phyloP scores from a whole-genome alignment of 768 basidiomycete genomes.

The Russula brevipes region DNA sequence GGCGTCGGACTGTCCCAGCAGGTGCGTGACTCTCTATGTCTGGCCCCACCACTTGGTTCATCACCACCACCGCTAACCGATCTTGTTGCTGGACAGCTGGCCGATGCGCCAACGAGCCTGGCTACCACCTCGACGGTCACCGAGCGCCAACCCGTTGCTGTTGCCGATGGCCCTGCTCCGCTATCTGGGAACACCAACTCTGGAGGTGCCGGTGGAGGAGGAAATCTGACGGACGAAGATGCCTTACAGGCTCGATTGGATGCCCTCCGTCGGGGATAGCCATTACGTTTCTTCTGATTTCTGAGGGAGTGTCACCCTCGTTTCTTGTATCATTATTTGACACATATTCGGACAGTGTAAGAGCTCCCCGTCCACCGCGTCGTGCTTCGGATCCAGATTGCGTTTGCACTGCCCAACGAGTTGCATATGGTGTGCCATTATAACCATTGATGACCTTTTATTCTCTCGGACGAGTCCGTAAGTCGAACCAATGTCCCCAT shows the following conservation, averaged over 20 bases:
- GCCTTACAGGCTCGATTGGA: conserved; percentile 91
- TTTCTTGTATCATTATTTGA: conserved; percentile 11
- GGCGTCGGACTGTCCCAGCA: conserved; percentile 88
- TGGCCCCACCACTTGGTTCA: background rate
- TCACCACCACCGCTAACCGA: background rate
- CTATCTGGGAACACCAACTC: conserved; percentile 35
- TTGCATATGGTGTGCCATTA: too few species aligned
- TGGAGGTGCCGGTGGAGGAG: conserved; percentile 38
- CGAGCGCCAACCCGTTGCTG: conserved; percentile 74
- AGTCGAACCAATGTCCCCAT: too few species aligned
- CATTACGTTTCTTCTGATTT: conserved; percentile 3
- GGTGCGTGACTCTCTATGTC: conserved; percentile 35
- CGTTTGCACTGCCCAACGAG: too few species aligned
- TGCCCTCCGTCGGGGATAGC: conserved; percentile 70
- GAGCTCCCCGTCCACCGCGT: too few species aligned
- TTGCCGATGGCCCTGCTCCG: conserved; percentile 61
- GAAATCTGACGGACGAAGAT: conserved; percentile 70
- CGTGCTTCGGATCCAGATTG: too few species aligned
- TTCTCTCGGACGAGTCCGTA: too few species aligned
- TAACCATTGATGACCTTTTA: too few species aligned
- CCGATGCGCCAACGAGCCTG: conserved; percentile 75
- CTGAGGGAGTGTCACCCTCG: background rate
- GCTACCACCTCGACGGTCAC: conserved; percentile 55
- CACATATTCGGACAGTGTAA: background rate
- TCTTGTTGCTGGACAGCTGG: conserved; percentile 49